Percentiles rank a stretch among this genome's conserved stretches.
phyloP scores from a whole-genome alignment of 2,329 filamentous ascomycete species.

The Balansia obtecta region DNA sequence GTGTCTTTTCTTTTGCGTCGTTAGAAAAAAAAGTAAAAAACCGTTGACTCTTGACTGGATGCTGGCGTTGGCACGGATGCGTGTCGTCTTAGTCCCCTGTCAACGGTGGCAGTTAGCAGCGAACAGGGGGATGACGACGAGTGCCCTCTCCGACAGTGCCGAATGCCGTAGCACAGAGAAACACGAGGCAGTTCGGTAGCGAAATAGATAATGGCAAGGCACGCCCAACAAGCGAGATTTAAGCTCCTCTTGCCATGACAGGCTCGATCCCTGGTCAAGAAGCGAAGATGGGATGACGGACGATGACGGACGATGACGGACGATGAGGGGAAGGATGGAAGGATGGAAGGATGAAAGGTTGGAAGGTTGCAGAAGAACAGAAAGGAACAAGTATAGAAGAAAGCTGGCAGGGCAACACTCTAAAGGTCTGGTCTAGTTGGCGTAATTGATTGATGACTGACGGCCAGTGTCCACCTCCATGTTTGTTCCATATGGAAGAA shows the following conservation, averaged over 20 bases:
- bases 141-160: slow-evolving; percentile 4
- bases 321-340: not conserved
- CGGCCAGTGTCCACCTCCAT: too few relatives aligned
- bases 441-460: too few relatives aligned
- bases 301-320: not conserved
- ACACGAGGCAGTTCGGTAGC: slow-evolving; percentile 2
- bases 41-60: too few relatives aligned
- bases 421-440: too few relatives aligned
- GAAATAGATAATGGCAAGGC: not conserved
- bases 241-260: not conserved
- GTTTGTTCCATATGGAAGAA: too few relatives aligned
- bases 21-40: not conserved
- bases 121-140: slow-evolving; percentile 4
- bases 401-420: not conserved
- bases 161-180: slow-evolving; percentile 2
- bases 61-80: not conserved
- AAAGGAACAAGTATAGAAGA: not conserved
- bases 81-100: not conserved
- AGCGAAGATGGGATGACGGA: not conserved
- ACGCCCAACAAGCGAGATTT: slow-evolving; percentile 1
- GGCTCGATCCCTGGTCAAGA: not conserved
- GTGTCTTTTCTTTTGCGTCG: not conserved
- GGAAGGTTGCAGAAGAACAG: not conserved
- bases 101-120: not conserved
- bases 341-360: too few relatives aligned